phyloP scores from a whole-genome alignment of 805 yeast genomes.

The Candida manassasensis region DNA sequence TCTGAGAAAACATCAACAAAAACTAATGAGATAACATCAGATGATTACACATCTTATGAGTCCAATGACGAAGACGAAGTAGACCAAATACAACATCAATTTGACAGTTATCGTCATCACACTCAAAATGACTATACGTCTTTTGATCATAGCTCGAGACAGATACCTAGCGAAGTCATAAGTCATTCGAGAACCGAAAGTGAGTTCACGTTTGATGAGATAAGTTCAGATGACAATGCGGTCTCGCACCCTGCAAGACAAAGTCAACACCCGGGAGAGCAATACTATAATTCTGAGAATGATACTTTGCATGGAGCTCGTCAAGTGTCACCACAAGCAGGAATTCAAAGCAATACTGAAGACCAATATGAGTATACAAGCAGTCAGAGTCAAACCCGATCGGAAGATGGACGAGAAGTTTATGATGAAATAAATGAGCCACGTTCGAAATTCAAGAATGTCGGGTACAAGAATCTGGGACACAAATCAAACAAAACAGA shows the following conservation, averaged over 20 bases:
- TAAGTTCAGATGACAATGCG: slow-evolving; percentile 8
- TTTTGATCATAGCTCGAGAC: slow-evolving; percentile 11
- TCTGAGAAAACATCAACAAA: slow-evolving; percentile 25
- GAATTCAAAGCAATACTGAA: too few relatives aligned
- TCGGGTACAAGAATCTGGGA: too few relatives aligned
- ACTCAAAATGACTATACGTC: slow-evolving; percentile 9
- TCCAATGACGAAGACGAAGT: slow-evolving; percentile 9
- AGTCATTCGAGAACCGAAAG: slow-evolving; percentile 12
- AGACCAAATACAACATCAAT: not conserved
- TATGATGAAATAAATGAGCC: too few relatives aligned
- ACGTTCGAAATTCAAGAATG: too few relatives aligned
- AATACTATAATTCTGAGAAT: too few relatives aligned
- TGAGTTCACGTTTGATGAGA: slow-evolving; percentile 32
- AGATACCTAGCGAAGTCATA: slow-evolving; percentile 13
- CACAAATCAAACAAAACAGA: too few relatives aligned
- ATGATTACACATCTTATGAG: slow-evolving; percentile 5
- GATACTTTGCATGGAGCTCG: too few relatives aligned
- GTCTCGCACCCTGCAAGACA: not conserved
- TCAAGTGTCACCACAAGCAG: too few relatives aligned
- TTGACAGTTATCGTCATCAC: not conserved
- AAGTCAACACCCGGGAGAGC: too few relatives aligned
- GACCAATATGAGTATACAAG: too few relatives aligned
- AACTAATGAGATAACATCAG: slow-evolving; percentile 14
- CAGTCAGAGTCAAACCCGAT: too few relatives aligned
- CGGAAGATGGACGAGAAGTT: too few relatives aligned